Conservation (phyloP, 768 basidiomycete species). For the Suillus clintonianus region DNA sequence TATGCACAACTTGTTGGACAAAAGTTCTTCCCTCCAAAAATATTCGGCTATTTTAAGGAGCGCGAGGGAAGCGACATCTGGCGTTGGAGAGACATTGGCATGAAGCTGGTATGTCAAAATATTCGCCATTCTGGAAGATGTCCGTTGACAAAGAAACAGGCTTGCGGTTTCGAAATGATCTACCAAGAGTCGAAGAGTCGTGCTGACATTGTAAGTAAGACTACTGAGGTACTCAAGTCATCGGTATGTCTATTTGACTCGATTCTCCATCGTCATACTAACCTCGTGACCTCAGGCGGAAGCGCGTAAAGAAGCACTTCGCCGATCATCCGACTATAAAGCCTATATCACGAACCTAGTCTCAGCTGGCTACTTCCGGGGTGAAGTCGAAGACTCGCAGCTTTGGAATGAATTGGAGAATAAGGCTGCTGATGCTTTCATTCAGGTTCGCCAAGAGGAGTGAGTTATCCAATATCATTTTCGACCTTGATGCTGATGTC, state of each 20-base stretch:
- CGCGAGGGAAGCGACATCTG: slow-evolving; percentile 64
- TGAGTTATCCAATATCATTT: slow-evolving; percentile 38
- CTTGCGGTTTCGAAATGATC: slow-evolving; percentile 96
- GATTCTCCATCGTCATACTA: background rate
- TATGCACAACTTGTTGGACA: slow-evolving; percentile 94
- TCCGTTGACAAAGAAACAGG: slow-evolving; percentile 41
- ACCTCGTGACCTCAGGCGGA: slow-evolving; percentile 44
- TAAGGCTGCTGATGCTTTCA: slow-evolving; percentile 68
- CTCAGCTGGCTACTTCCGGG: slow-evolving; percentile 73
- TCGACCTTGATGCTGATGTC: background rate
- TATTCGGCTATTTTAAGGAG: slow-evolving; percentile 77
- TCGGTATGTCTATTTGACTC: slow-evolving; percentile 43
- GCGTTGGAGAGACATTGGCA: slow-evolving; percentile 83
- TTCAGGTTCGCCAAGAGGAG: slow-evolving; percentile 65
- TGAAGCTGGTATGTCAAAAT: slow-evolving; percentile 76
- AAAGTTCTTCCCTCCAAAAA: slow-evolving; percentile 87
- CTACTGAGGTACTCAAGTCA: slow-evolving; percentile 39
- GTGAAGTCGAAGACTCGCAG: slow-evolving; percentile 75
- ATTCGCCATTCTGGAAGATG: background rate
- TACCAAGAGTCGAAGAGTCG: slow-evolving; percentile 81
- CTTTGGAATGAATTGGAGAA: slow-evolving; percentile 74
- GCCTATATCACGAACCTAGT: slow-evolving; percentile 70
- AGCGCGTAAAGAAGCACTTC: slow-evolving; percentile 68
- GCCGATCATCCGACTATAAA: slow-evolving; percentile 64
- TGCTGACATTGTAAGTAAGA: slow-evolving; percentile 36